These are phyloP conservation scores for Saitozyma sp. DNA, from an alignment of 768 basidiomycete genomes.

Conservation along the genomic window DNA sequence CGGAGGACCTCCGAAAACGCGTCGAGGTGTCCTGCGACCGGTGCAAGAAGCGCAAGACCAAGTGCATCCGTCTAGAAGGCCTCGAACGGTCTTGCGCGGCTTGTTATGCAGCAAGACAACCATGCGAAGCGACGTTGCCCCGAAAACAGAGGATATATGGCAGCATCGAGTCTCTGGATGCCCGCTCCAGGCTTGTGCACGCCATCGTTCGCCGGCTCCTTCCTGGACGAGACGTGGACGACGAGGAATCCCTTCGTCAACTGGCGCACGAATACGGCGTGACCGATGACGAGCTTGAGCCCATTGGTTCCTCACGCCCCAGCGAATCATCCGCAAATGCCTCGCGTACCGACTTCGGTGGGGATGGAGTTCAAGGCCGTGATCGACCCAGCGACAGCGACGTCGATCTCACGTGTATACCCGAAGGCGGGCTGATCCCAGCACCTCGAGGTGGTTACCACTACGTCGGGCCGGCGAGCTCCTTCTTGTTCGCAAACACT, in stretches of 20 bases:
- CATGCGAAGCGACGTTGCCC: slow-evolving; percentile 10
- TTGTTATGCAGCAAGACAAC: neutral
- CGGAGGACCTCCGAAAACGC: slow-evolving; percentile 11
- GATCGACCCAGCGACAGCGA: neutral
- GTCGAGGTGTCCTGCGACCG: slow-evolving; percentile 12
- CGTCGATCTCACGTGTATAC: slow-evolving; percentile 1
- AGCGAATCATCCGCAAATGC: neutral
- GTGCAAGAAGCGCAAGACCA: slow-evolving; percentile 13
- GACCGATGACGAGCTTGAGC: neutral
- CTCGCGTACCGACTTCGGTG: neutral
- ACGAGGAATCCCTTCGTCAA: no score
- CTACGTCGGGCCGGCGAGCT: slow-evolving; percentile 20
- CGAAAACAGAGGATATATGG: slow-evolving; percentile 5
- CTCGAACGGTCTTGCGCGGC: neutral
- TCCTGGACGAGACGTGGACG: slow-evolving; percentile 3
- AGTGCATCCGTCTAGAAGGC: slow-evolving; percentile 3
- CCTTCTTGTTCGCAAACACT: slow-evolving; percentile 10
- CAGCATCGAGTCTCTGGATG: neutral
- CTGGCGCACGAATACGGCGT: neutral
- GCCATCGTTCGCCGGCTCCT: slow-evolving; percentile 5
- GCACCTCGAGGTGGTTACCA: slow-evolving; percentile 17
- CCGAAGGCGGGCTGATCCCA: slow-evolving; percentile 15
- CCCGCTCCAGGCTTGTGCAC: neutral
- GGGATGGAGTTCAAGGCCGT: neutral
- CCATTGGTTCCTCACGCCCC: no score